Evolutionary conservation across 805 yeast genomes (phyloP), one percentile per base, ranked within the genome.

Genomic region (Jamesozyma rosinii): DNA sequence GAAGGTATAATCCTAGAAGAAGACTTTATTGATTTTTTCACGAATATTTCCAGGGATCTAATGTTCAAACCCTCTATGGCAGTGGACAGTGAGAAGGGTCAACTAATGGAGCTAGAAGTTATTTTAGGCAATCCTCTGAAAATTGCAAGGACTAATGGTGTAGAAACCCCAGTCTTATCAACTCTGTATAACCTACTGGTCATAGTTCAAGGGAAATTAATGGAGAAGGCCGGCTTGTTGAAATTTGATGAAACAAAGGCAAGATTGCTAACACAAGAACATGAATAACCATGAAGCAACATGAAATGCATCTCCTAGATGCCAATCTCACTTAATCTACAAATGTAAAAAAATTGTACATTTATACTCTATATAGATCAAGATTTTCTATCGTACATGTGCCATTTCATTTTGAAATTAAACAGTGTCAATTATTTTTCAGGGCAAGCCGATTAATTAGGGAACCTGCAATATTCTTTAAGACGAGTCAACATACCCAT

Each of bases 21-120:
- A 24, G 70, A 66, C 27, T 59, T 68, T 33, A 71, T 74, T 37
- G 69, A 75, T 30, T 56, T 59, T 43, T 73, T 76, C 61, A 55
- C 74, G 15, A 76, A 76, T 49, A 67, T 76, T 18, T 78, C 78
- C 50, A 78, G 69, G 44, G 72, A 72, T 14, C 59, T 64, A 15
- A 69, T 69, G 57, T 81, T 73, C 58, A 69, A 68, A 45, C 88
- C 88, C 1, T 80, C 87, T 3, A 81, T 81, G 88, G 67, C 76
- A 47, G 81, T 80, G 6, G 89, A 81, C 52, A 68, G 67, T 22
- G 67, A 73, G 37, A 77, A 79, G 42, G 72, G 75, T 33, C 79
- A 81, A 52, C 74, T 78, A 32, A 75, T 82, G 63, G 92, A 83
- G 61, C 59, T 81, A 33, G 86, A 82, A 55, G 77, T 74, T 21